phyloP scores from a whole-genome alignment of 225 moss, liverwort and hornwort species.

The Pseudoscleropodium purum region DNA sequence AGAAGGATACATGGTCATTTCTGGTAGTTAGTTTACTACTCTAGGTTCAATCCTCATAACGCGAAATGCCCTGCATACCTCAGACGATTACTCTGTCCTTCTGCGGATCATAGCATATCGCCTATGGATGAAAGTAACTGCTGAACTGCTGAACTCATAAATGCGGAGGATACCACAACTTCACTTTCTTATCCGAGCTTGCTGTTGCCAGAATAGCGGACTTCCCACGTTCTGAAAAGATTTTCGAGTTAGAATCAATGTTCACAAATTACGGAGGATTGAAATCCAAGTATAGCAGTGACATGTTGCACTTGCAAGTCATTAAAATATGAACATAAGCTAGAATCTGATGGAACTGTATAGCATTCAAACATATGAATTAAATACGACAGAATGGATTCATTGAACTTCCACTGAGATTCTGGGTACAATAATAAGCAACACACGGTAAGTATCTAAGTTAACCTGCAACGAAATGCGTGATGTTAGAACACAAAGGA shows the following conservation, averaged over 20 bases:
- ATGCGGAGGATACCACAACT: constrained; percentile 77
- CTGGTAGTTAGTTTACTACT: not conserved
- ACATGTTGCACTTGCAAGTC: not conserved
- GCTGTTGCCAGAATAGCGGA: constrained; percentile 82
- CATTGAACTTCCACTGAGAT: not conserved
- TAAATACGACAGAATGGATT: not conserved
- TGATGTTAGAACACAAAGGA: not conserved
- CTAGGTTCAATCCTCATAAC: not conserved
- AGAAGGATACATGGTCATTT: constrained; percentile 17
- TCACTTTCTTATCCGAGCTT: constrained; percentile 85
- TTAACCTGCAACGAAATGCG: not conserved
- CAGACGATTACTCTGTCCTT: not conserved
- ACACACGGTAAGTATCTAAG: not conserved
- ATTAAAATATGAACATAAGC: not conserved
- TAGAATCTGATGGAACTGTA: not conserved
- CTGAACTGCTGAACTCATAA: not conserved
- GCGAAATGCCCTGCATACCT: not conserved
- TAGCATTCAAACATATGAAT: not conserved
- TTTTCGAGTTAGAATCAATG: not conserved
- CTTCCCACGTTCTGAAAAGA: constrained; percentile 67
- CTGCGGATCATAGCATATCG: not conserved
- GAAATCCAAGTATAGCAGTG: not conserved
- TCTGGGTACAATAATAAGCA: not conserved
- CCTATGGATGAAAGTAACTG: not conserved
- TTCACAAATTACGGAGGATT: not conserved